Percentiles rank a stretch among this genome's conserved stretches.
Conservation (phyloP, 2,329 filamentous ascomycete species). For the Trichophyton benhamiae region DNA sequence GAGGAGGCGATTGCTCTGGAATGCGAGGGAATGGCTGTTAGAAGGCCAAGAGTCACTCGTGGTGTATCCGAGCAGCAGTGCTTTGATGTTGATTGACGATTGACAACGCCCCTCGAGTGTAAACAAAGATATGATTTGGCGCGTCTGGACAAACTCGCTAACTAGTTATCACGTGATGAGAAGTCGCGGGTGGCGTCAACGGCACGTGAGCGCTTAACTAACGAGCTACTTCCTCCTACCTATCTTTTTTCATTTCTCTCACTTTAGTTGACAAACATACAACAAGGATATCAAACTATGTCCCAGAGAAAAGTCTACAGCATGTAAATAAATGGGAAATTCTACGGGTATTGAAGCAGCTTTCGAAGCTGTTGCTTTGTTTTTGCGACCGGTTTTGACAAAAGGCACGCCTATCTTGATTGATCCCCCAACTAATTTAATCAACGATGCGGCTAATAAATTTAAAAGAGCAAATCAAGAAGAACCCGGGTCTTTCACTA, state of each 20-base stretch:
- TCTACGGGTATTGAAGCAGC: slow-evolving; percentile 18
- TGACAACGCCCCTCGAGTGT: not conserved
- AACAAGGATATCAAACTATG: not conserved
- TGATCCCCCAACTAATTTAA: not conserved
- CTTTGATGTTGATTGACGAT: not conserved
- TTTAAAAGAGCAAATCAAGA: slow-evolving; percentile 28
- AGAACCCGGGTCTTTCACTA: slow-evolving; percentile 24
- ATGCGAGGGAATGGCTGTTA: not conserved
- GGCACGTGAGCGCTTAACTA: not conserved
- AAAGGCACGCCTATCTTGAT: slow-evolving; percentile 26
- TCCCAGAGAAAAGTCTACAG: not conserved
- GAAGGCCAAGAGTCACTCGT: not conserved
- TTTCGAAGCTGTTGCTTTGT: slow-evolving; percentile 25
- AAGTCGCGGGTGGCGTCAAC: not conserved
- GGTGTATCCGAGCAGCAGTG: not conserved
- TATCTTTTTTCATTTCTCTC: no score
- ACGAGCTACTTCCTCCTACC: no score
- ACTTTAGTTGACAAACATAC: not conserved
- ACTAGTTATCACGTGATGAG: not conserved
- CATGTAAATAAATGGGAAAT: slow-evolving; percentile 20
- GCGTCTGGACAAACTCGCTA: not conserved
- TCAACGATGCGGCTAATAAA: slow-evolving; percentile 20
- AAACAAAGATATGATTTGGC: not conserved
- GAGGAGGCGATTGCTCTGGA: not conserved
- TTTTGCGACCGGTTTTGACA: slow-evolving; percentile 29